Conservation (phyloP, 148 eudicot genomes). For the Rhododendron henanense region DNA sequence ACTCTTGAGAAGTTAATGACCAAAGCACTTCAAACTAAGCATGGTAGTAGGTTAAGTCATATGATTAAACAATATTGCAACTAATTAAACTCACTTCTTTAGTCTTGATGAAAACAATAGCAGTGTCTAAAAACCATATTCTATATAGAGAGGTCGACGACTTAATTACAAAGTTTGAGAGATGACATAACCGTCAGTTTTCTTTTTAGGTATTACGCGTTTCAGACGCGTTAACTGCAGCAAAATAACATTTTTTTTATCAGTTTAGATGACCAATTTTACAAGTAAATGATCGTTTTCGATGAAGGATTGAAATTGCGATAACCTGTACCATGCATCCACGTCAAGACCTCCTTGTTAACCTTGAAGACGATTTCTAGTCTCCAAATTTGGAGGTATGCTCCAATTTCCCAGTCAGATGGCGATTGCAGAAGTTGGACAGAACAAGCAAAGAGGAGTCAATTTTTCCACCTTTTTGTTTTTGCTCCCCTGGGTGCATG, state of each 20-base stretch:
- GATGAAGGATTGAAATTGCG: not conserved
- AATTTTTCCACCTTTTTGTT: not conserved
- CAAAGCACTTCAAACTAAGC: not conserved
- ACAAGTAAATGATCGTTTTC: not conserved
- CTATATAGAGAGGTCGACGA: not conserved
- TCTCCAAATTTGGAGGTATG: not conserved
- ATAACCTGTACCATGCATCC: not conserved
- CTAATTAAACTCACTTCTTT: not conserved
- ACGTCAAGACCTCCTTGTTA: not conserved
- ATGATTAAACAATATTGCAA: not conserved
- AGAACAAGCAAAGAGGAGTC: not conserved
- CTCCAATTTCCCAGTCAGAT: not conserved
- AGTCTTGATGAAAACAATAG: not conserved
- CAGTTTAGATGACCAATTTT: not conserved
- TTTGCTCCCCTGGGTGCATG: not conserved
- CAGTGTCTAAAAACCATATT: not conserved
- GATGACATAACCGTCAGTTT: not conserved
- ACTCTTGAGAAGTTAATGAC: constrained; percentile 1
- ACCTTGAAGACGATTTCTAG: not conserved
- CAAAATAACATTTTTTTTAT: not conserved
- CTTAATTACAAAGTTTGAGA: too few relatives aligned
- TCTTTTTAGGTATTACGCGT: not conserved
- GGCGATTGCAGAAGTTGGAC: not conserved
- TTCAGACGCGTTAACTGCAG: too few relatives aligned
- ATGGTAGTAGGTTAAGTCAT: not conserved